Conservation (phyloP, 208 protist species). For the Acanthamoeba castellanii region DNA sequence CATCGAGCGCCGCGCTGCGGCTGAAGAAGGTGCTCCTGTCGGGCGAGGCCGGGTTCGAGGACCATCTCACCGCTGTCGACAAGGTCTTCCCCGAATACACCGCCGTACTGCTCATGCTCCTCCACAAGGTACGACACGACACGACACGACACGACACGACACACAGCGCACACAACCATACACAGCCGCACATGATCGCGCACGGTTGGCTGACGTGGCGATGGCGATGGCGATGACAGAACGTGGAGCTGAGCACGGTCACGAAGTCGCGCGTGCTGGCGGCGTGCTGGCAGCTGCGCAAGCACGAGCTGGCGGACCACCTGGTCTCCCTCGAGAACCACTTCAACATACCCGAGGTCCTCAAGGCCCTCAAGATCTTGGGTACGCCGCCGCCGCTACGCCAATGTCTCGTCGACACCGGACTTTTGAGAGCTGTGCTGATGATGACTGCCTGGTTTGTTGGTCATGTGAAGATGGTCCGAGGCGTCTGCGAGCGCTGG, state of each 20-base stretch:
- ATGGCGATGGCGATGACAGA: neutral
- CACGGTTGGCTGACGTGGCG: no score
- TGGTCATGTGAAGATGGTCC: constrained; percentile 6
- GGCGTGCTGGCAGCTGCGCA: constrained; percentile 52
- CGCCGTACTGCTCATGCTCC: constrained; percentile 50
- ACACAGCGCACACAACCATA: neutral
- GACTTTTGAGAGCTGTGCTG: no score
- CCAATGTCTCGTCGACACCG: no score
- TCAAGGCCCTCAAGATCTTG: constrained; percentile 74
- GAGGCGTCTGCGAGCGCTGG: constrained; percentile 17
- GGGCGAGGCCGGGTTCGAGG: constrained; percentile 37
- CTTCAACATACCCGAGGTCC: constrained; percentile 55
- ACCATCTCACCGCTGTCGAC: neutral
- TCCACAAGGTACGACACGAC: constrained; percentile 53
- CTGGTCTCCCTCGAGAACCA: constrained; percentile 68
- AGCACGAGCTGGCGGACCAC: constrained; percentile 57
- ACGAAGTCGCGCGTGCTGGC: constrained; percentile 68
- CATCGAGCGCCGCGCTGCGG: constrained; percentile 21
- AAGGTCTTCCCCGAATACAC: constrained; percentile 50
- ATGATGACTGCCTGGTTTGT: neutral
- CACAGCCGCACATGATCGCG: neutral
- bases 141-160: neutral
- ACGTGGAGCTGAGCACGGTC: constrained; percentile 66
- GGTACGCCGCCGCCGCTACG: neutral
- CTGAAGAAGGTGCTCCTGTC: constrained; percentile 55